phyloP scores from a whole-genome alignment of 768 basidiomycete species.

The Termitomyces sp. region DNA sequence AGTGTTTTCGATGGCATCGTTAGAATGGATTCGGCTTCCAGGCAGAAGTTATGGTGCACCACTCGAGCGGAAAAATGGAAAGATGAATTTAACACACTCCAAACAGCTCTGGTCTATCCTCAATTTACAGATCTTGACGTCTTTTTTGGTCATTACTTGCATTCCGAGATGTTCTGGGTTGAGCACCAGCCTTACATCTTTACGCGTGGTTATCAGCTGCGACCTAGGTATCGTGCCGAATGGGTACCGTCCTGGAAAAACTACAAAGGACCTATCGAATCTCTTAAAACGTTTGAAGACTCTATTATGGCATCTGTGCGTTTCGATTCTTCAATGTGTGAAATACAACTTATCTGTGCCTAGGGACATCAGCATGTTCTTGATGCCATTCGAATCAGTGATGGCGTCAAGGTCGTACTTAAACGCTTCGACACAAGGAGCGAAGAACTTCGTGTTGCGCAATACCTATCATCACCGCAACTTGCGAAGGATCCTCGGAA shows the following conservation, averaged over 20 bases:
- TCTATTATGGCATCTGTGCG: neutral
- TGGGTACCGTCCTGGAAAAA: neutral
- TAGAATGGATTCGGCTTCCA: neutral
- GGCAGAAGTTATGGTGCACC: neutral
- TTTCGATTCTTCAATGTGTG: neutral
- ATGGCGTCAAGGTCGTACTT: constrained; percentile 15
- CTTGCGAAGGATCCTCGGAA: constrained; percentile 15
- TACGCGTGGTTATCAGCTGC: neutral
- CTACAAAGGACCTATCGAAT: neutral
- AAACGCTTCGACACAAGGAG: constrained; percentile 6
- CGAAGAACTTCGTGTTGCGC: constrained; percentile 11
- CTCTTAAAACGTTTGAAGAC: neutral
- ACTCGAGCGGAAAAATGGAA: neutral
- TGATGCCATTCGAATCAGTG: constrained; percentile 15
- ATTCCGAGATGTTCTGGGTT: neutral
- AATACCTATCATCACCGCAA: constrained; percentile 10
- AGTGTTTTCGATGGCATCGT: neutral
- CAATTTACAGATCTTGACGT: neutral
- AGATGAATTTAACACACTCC: neutral
- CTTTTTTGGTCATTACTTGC: neutral
- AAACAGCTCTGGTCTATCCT: neutral
- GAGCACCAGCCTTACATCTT: neutral
- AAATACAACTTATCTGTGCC: neutral
- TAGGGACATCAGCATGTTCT: neutral
- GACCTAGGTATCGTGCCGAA: neutral